Evolutionary conservation across 495 filamentous ascomycete genomes (phyloP).

Genomic region (Gamarada debralockiae): DNA sequence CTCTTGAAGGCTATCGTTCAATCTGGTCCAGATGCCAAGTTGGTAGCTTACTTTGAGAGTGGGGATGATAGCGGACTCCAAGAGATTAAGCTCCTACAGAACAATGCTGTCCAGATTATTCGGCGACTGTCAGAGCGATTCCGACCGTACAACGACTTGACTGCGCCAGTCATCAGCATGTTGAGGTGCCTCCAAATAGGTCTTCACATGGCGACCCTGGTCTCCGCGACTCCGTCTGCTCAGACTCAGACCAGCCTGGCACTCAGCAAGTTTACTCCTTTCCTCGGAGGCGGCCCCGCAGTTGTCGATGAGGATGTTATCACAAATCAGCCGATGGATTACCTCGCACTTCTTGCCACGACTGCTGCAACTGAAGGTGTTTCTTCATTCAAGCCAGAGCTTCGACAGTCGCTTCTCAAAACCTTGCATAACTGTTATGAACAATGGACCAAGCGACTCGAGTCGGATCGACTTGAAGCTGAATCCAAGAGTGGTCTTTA

Average conservation of each 20-base stretch:
- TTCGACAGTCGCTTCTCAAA: slow-evolving; percentile 37
- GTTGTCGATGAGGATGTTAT: slow-evolving; percentile 18
- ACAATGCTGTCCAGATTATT: slow-evolving; percentile 68
- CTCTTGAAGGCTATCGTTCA: slow-evolving; percentile 62
- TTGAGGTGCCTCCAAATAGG: slow-evolving; percentile 77
- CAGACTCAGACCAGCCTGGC: slow-evolving; percentile 10
- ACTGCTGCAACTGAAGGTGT: slow-evolving; percentile 37
- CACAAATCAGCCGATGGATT: slow-evolving; percentile 43
- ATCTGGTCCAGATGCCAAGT: slow-evolving; percentile 40
- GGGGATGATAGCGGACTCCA: slow-evolving; percentile 21
- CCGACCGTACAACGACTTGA: slow-evolving; percentile 79
- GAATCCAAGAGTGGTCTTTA: slow-evolving; percentile 72
- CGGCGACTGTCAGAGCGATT: slow-evolving; percentile 61
- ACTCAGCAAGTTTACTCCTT: slow-evolving; percentile 51
- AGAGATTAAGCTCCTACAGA: slow-evolving; percentile 55
- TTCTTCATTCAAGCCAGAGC: slow-evolving; percentile 28
- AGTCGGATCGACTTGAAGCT: slow-evolving; percentile 66
- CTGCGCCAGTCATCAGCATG: slow-evolving; percentile 72
- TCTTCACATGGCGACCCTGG: slow-evolving; percentile 52
- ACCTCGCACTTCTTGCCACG: slow-evolving; percentile 36
- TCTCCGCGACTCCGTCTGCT: slow-evolving; percentile 22
- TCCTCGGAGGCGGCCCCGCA: slow-evolving; percentile 48
- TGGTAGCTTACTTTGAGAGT: slow-evolving; percentile 16
- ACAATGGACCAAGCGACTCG: slow-evolving; percentile 72
- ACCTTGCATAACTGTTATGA: slow-evolving; percentile 68